These are phyloP conservation scores for Bullera alba DNA, from an alignment of 768 basidiomycete species.

Conservation along the genomic window DNA sequence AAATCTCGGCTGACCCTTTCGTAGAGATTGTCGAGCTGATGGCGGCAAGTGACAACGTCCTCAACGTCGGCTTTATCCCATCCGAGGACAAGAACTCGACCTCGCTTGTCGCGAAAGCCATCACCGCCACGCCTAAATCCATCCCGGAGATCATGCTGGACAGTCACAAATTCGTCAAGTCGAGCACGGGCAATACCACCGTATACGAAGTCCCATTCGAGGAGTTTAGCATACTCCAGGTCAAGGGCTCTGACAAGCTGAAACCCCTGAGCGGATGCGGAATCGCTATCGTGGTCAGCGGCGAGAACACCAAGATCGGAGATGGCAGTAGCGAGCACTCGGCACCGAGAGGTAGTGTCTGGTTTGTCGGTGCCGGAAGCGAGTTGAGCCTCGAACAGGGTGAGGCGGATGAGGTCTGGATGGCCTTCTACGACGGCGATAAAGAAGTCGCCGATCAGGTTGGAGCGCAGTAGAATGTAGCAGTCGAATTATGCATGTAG, in stretches of 20 bases:
- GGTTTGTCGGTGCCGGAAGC: slow-evolving; percentile 28
- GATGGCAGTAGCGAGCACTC: slow-evolving; percentile 2
- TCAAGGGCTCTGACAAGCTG: slow-evolving; percentile 16
- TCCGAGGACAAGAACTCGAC: slow-evolving; percentile 25
- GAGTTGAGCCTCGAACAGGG: slow-evolving; percentile 2
- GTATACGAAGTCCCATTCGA: slow-evolving; percentile 34
- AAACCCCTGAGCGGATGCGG: slow-evolving; percentile 26
- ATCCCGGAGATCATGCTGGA: slow-evolving; percentile 6
- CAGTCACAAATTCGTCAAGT: slow-evolving; percentile 12
- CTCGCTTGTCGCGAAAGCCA: slow-evolving; percentile 21
- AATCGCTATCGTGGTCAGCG: slow-evolving; percentile 24
- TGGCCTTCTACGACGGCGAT: slow-evolving; percentile 38
- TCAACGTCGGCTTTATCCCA: slow-evolving; percentile 37
- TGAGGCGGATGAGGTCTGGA: slow-evolving; percentile 28
- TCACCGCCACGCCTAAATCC: slow-evolving; percentile 20
- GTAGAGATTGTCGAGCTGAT: slow-evolving; percentile 95
- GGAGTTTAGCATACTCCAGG: slow-evolving; percentile 34
- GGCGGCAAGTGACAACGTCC: slow-evolving; percentile 59
- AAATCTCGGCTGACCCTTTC: not conserved
- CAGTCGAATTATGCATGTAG: too few relatives aligned
- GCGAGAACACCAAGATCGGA: not conserved
- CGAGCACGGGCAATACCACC: slow-evolving; percentile 7
- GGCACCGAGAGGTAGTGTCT: slow-evolving; percentile 20
- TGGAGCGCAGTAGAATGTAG: slow-evolving; percentile 4
- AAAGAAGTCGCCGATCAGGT: slow-evolving; percentile 2